Evolutionary conservation across 768 basidiomycete genomes (phyloP).

Genomic region (Trametes maxima): DNA sequence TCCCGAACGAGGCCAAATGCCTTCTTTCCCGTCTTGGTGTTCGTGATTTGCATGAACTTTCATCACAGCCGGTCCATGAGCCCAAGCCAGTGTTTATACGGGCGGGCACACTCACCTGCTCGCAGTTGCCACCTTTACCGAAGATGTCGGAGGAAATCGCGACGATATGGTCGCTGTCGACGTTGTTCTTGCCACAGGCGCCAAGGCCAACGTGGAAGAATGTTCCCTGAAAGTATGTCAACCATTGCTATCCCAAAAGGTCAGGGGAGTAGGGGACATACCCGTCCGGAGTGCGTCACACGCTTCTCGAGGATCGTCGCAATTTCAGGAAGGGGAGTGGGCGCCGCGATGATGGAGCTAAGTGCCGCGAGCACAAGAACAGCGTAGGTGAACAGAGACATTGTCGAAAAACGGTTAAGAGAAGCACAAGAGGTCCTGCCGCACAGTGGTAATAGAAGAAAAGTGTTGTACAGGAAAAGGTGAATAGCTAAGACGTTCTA

Average conservation of each 20-base stretch:
- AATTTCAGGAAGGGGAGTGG: constrained; percentile 47
- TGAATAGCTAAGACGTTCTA: constrained; percentile 20
- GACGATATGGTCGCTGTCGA: constrained; percentile 53
- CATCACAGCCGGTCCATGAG: not conserved
- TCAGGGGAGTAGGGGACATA: constrained; percentile 27
- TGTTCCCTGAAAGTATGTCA: constrained; percentile 51
- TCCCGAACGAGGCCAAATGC: constrained; percentile 55
- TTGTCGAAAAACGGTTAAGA: not conserved
- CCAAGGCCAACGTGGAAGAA: constrained; percentile 62
- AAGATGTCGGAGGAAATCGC: constrained; percentile 60
- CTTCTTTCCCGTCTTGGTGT: constrained; percentile 52
- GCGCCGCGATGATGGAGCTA: constrained; percentile 41
- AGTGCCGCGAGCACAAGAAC: constrained; percentile 37
- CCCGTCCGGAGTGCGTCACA: constrained; percentile 53
- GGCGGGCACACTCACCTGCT: constrained; percentile 47
- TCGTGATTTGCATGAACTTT: constrained; percentile 61
- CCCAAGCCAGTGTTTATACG: not conserved
- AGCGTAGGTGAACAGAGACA: constrained; percentile 16
- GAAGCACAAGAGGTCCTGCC: constrained; percentile 5
- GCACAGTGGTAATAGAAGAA: constrained; percentile 12
- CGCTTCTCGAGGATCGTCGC: constrained; percentile 50
- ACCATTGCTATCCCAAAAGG: not conserved
- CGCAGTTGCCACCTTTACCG: constrained; percentile 55
- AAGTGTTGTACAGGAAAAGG: not conserved
- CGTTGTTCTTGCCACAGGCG: constrained; percentile 61